These are phyloP conservation scores for Dalbergia cochinchinensis DNA, from an alignment of 306 rosid species.

Conservation along the genomic window DNA sequence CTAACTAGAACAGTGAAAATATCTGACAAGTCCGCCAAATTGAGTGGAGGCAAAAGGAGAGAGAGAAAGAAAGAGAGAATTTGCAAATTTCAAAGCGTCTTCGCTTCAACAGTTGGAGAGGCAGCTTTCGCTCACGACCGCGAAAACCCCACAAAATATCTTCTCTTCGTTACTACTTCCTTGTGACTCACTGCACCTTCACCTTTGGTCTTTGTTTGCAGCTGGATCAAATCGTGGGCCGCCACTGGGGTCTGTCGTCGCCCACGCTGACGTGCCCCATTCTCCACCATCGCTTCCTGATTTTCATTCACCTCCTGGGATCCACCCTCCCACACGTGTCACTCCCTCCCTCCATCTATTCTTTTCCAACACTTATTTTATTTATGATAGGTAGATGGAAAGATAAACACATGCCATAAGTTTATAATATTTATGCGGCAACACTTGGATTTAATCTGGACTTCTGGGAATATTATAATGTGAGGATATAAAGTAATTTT, in stretches of 20 bases:
- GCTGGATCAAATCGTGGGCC: conserved; percentile 27
- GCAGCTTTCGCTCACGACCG: conserved; percentile 47
- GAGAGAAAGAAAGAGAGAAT: conserved; percentile 31
- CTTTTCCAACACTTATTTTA: not conserved
- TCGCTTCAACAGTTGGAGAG: not conserved
- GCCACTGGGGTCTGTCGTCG: not conserved
- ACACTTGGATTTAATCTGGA: not conserved
- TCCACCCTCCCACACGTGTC: conserved; percentile 42
- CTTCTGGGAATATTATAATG: not conserved
- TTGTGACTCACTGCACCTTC: not conserved
- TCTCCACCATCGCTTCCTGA: conserved; percentile 31
- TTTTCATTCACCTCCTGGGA: not conserved
- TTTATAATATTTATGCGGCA: not conserved
- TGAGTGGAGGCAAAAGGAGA: conserved; percentile 44
- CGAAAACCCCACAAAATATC: conserved; percentile 63
- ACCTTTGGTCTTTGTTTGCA: no score
- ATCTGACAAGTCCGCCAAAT: conserved; percentile 46
- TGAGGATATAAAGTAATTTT: not conserved
- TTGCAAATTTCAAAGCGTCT: conserved; percentile 36
- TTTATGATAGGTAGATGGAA: no score
- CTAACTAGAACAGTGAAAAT: conserved; percentile 27
- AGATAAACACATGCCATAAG: not conserved
- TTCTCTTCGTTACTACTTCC: conserved; percentile 3
- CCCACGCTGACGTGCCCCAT: conserved; percentile 30
- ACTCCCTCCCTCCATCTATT: not conserved